Percentiles rank a stretch among this genome's conserved stretches.
Conservation (phyloP, 2,329 filamentous ascomycete genomes). For the Pseudocercospora vitis region DNA sequence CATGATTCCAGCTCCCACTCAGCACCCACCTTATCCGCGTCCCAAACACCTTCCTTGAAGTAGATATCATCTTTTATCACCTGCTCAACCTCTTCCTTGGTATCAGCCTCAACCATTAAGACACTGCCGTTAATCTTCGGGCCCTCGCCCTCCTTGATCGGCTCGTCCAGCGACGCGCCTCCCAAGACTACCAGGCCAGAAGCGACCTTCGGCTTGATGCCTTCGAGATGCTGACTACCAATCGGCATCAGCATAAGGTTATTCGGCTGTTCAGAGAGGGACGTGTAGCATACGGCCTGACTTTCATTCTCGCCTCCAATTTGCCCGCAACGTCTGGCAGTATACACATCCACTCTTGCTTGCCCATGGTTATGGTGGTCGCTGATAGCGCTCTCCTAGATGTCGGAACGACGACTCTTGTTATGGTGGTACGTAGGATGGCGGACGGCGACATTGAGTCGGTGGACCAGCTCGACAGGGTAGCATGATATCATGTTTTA, state of each 20-base stretch:
- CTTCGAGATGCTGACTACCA: slow-evolving; percentile 56
- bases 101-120: slow-evolving; percentile 65
- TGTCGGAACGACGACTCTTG: neutral
- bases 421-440: slow-evolving; percentile 1
- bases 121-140: slow-evolving; percentile 74
- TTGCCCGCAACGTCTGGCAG: slow-evolving; percentile 47
- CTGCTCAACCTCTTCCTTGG: slow-evolving; percentile 63
- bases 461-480: neutral
- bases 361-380: slow-evolving; percentile 34
- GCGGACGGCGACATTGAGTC: slow-evolving; percentile 1
- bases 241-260: neutral
- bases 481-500: neutral
- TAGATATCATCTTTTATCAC: slow-evolving; percentile 73
- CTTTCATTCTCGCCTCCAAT: slow-evolving; percentile 46
- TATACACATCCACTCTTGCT: slow-evolving; percentile 54
- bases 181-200: slow-evolving; percentile 64
- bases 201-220: slow-evolving; percentile 54
- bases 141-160: slow-evolving; percentile 62
- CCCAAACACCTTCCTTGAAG: slow-evolving; percentile 72
- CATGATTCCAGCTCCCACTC: neutral
- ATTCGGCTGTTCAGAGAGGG: neutral
- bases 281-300: slow-evolving; percentile 39
- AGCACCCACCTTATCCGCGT: slow-evolving; percentile 52
- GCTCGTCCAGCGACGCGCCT: slow-evolving; percentile 66
- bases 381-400: slow-evolving; percentile 25